Base-by-base conservation (phyloP, 1,284 basidiomycete species). In the Sporisorium scitamineum region DNA sequence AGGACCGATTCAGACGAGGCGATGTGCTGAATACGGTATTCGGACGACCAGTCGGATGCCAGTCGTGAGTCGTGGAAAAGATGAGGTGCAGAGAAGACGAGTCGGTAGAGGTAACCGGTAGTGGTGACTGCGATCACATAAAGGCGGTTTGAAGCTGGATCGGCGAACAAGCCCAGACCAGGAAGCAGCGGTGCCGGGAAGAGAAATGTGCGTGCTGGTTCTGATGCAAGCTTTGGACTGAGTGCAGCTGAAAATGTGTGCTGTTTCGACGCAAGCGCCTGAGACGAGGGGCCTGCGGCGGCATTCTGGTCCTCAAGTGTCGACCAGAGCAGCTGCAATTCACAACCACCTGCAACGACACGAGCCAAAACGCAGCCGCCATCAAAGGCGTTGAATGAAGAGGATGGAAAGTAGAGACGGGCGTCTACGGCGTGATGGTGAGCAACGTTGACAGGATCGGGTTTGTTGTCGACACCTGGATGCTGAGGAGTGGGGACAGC, bases 171-270 rank as follows among this genome's bases (percentile, higher is more conserved):
- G 32, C 78, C 79, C 7, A 82, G 37, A 39, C 70, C 56, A 3
- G 77, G 70, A 1, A 82, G 57, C 48, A 82, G 29, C 0, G 80
- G 79, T 7, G 79, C 77, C 0, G 79, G 79, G 31, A 82, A 80
- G 52, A 72, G 69, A 57, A 82, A 79, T 3, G 44, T 64, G 8
- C 64, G 63, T 24, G 65, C 61, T n/a, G 69, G 58, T 27, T 71
- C 68, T 1, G 64, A 58, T 26, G 57, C 45, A 0, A 76, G 55
- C 55, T 68, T 64, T 16, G 69, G 69, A 44, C 53, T 29, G 18
- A 75, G 27, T 1, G 63, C 54, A 16, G 67, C 55, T 34, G 72
- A 47, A 44, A 70, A 75, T 16, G 62, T 55, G 11, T 56, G 34
- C 9, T 41, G 41, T 18, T 53, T 64, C 11, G 61, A 41, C 18